phyloP scores from a whole-genome alignment of 2,329 filamentous ascomycete genomes.

The Nemania sp. region DNA sequence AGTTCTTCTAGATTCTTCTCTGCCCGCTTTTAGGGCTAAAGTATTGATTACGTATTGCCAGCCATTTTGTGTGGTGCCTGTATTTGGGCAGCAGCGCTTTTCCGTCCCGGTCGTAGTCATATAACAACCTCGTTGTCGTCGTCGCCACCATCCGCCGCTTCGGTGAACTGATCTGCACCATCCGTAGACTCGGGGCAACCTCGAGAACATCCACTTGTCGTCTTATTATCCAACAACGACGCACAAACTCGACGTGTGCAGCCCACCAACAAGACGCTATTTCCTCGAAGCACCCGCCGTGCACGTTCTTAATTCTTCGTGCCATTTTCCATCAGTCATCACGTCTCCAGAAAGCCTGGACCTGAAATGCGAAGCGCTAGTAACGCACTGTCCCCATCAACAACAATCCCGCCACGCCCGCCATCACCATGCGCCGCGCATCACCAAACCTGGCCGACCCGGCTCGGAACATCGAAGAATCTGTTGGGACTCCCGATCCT shows the following conservation, averaged over 20 bases:
- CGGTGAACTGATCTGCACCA: background rate
- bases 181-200: background rate
- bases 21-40: background rate
- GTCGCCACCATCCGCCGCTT: background rate
- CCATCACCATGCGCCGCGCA: conserved; percentile 48
- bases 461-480: conserved; percentile 46
- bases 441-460: conserved; percentile 49
- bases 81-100: background rate
- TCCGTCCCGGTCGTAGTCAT: background rate
- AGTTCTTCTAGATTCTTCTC: background rate
- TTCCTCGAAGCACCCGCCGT: background rate
- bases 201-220: background rate
- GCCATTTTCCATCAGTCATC: background rate
- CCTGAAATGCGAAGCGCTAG: conserved; percentile 28
- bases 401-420: conserved; percentile 18
- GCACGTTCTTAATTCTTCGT: conserved; percentile 17
- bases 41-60: background rate
- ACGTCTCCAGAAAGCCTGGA: conserved; percentile 27
- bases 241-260: conserved; percentile 20
- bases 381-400: conserved; percentile 26
- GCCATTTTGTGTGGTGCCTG: background rate
- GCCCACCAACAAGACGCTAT: conserved; percentile 3
- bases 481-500: conserved; percentile 39
- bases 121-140: background rate
- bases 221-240: conserved; percentile 13